Conservation (phyloP, 805 yeast genomes). For the Ogataea ramenticola region DNA sequence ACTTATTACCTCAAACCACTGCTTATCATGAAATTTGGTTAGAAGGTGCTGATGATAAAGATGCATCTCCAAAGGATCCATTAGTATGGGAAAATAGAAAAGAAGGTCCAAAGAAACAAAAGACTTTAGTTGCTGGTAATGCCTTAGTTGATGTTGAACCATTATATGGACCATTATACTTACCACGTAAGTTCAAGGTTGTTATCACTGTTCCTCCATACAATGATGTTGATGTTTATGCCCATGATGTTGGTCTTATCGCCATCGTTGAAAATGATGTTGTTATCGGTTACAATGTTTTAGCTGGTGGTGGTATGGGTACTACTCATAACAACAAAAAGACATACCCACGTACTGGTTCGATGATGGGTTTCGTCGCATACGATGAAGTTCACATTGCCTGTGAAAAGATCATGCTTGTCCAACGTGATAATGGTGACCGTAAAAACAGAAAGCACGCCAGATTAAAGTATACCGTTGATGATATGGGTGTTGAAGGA, state of each 20-base stretch:
- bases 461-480: conserved; percentile 92
- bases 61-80: conserved; percentile 54
- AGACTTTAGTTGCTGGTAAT: conserved; percentile 80
- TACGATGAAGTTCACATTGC: conserved; percentile 65
- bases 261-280: conserved; percentile 68
- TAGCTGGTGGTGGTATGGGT: conserved; percentile 99
- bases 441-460: conserved; percentile 96
- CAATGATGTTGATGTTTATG: conserved; percentile 95
- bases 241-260: conserved; percentile 88
- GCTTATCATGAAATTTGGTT: conserved; percentile 98
- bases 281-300: conserved; percentile 75
- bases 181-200: conserved; percentile 94
- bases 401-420: conserved; percentile 87
- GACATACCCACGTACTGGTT: conserved; percentile 94
- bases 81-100: conserved; percentile 57
- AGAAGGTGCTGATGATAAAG: conserved; percentile 73
- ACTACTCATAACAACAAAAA: conserved; percentile 93
- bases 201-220: conserved; percentile 93
- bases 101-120: conserved; percentile 74
- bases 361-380: conserved; percentile 70
- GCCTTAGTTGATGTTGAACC: conserved; percentile 84
- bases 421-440: conserved; percentile 93
- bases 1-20: conserved; percentile 82
- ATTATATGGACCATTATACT: conserved; percentile 67
- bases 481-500: conserved; percentile 83